phyloP scores from a whole-genome alignment of 2,329 filamentous ascomycete genomes.

The Aspergillus fumigatus region DNA sequence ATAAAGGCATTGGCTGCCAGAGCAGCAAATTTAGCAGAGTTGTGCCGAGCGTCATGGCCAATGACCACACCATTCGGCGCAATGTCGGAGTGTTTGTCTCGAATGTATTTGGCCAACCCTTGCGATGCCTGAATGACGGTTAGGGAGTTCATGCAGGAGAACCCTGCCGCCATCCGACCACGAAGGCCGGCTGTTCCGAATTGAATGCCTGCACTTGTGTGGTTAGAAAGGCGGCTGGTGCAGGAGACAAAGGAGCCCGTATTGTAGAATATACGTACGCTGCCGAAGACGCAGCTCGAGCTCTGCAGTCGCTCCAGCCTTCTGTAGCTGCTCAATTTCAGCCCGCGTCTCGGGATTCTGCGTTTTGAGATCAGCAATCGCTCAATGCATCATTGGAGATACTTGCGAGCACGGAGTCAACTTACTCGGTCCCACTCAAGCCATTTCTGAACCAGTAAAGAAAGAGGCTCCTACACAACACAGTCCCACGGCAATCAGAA shows the following conservation, averaged over 20 bases:
- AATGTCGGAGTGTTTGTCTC: conserved; percentile 41
- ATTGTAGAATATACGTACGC: conserved; percentile 30
- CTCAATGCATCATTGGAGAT: not conserved
- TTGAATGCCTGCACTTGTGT: conserved; percentile 43
- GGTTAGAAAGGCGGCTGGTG: conserved; percentile 8
- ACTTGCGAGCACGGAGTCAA: not conserved
- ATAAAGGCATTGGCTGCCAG: conserved; percentile 58
- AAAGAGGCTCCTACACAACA: conserved; percentile 28
- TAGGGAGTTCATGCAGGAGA: conserved; percentile 56
- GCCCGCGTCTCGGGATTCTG: conserved; percentile 49
- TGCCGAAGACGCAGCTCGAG: conserved; percentile 50
- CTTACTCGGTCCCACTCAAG: conserved; percentile 52
- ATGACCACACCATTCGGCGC: conserved; percentile 52
- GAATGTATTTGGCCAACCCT: conserved; percentile 58
- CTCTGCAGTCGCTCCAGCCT: conserved; percentile 42
- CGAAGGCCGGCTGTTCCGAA: conserved; percentile 61
- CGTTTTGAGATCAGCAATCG: conserved; percentile 8
- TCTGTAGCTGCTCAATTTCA: conserved; percentile 52
- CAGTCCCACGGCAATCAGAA: not conserved
- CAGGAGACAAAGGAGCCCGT: not conserved
- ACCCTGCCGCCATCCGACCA: conserved; percentile 62
- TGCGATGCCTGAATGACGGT: conserved; percentile 62
- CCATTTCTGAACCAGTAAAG: conserved; percentile 50
- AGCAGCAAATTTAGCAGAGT: conserved; percentile 57
- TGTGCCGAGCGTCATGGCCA: conserved; percentile 59